Conservation (phyloP, 371 early-diverging fungal species). For the Neoconidiobolus thromboides region DNA sequence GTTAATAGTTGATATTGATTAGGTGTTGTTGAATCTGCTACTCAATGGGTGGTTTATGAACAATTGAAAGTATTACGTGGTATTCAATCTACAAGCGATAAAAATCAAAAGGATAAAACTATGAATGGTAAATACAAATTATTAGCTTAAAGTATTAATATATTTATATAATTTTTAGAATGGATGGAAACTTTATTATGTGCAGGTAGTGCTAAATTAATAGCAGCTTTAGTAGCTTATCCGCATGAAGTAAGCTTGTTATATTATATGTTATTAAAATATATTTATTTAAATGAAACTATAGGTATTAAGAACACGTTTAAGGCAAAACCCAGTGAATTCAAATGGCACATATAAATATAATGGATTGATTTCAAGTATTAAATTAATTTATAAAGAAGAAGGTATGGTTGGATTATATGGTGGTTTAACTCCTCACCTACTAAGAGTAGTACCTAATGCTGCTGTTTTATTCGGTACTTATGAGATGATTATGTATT, state of each 20-base stretch:
- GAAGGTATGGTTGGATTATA: slow-evolving; percentile 80
- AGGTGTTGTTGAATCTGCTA: slow-evolving; percentile 70
- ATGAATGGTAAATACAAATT: slow-evolving; percentile 9
- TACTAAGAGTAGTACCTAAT: slow-evolving; percentile 89
- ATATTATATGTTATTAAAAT: neutral
- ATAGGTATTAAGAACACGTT: slow-evolving; percentile 55
- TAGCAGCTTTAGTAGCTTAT: slow-evolving; percentile 74
- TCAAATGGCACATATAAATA: slow-evolving; percentile 39
- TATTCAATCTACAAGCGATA: neutral
- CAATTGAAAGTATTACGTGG: slow-evolving; percentile 40
- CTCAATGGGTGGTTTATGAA: slow-evolving; percentile 92
- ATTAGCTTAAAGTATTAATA: neutral
- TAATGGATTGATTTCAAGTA: slow-evolving; percentile 49
- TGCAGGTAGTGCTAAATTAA: slow-evolving; percentile 71
- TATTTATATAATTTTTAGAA: slow-evolving; percentile 7
- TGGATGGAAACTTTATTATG: slow-evolving; percentile 66
- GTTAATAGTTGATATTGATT: neutral
- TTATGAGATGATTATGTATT: slow-evolving; percentile 66
- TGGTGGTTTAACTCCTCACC: slow-evolving; percentile 86
- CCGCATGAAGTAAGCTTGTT: slow-evolving; percentile 53
- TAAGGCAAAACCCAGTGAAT: slow-evolving; percentile 60
- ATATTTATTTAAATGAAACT: neutral
- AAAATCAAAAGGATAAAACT: neutral
- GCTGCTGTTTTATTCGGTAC: slow-evolving; percentile 89
- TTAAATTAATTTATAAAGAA: slow-evolving; percentile 47